Percentiles rank a stretch among this genome's conserved stretches.
These are phyloP conservation scores for Neopestalotiopsis sp. DNA, from an alignment of 2,329 filamentous ascomycete genomes.

Conservation along the genomic window DNA sequence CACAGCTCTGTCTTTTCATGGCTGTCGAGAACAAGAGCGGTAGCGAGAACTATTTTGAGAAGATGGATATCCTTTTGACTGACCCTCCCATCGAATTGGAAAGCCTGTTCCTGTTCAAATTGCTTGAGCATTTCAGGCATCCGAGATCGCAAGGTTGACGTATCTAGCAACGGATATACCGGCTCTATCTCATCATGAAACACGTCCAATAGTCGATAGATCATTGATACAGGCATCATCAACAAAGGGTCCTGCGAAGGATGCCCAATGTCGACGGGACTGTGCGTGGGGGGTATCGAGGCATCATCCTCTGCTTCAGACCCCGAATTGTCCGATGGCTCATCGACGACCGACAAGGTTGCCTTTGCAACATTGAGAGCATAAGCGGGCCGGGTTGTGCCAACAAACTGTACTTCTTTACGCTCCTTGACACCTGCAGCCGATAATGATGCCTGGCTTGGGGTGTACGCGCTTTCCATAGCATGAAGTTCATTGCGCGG, in stretches of 20 bases:
- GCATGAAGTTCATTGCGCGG: background rate
- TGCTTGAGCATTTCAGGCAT: constrained; percentile 10
- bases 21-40: constrained; percentile 9
- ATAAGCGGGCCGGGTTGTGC: constrained; percentile 11
- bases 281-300: background rate
- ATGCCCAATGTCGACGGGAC: background rate
- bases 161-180: constrained; percentile 15
- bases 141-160: background rate
- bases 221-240: background rate
- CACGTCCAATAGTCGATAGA: constrained; percentile 6
- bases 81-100: constrained; percentile 1
- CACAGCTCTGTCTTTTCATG: constrained; percentile 15
- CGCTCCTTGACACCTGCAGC: constrained; percentile 10
- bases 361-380: constrained; percentile 9
- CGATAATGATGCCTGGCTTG: constrained; percentile 8
- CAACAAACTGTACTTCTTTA: constrained; percentile 16
- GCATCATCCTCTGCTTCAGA: background rate
- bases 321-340: background rate
- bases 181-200: constrained; percentile 11
- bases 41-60: constrained; percentile 15
- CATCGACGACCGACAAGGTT: constrained; percentile 5
- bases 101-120: background rate
- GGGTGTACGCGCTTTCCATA: background rate
- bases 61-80: constrained; percentile 15
- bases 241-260: constrained; percentile 14